Percentiles rank a stretch among this genome's conserved stretches.
Evolutionary conservation across 768 basidiomycete genomes (phyloP).

Genomic region (Tylopilus sp.): DNA sequence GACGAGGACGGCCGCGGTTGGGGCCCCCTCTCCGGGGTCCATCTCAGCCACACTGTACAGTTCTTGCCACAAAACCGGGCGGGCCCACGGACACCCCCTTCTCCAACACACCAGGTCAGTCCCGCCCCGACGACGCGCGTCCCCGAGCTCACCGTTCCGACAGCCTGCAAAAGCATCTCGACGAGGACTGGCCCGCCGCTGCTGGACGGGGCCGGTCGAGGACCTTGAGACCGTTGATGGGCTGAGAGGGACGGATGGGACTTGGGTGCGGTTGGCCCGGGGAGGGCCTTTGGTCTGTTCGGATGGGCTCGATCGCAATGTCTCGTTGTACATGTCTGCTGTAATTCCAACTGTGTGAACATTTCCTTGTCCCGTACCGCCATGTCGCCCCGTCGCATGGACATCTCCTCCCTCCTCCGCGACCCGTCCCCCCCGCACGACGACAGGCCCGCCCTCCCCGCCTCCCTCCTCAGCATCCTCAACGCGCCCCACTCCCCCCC

Average conservation of each 20-base stretch:
- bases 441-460: constrained; percentile 1
- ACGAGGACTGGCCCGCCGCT: constrained; percentile 72
- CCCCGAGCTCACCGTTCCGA: background rate
- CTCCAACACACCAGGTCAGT: constrained; percentile 47
- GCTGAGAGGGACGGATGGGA: constrained; percentile 71
- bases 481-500: constrained; percentile 4
- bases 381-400: constrained; percentile 68
- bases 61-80: constrained; percentile 30
- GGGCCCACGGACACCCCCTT: background rate
- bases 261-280: constrained; percentile 80
- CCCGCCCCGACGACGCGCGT: background rate
- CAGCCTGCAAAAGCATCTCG: constrained; percentile 87
- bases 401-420: constrained; percentile 73
- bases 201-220: constrained; percentile 71
- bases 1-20: background rate
- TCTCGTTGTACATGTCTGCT: constrained; percentile 72
- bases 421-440: constrained; percentile 8
- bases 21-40: constrained; percentile 39
- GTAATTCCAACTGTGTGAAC: constrained; percentile 4
- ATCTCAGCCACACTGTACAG: constrained; percentile 45
- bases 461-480: constrained; percentile 21
- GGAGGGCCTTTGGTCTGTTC: constrained; percentile 54
- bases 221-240: constrained; percentile 85
- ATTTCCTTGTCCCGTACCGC: background rate
- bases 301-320: constrained; percentile 79